Evolutionary conservation across 2,329 filamentous ascomycete species (phyloP).

Genomic region (Hymenoscyphus albidus): DNA sequence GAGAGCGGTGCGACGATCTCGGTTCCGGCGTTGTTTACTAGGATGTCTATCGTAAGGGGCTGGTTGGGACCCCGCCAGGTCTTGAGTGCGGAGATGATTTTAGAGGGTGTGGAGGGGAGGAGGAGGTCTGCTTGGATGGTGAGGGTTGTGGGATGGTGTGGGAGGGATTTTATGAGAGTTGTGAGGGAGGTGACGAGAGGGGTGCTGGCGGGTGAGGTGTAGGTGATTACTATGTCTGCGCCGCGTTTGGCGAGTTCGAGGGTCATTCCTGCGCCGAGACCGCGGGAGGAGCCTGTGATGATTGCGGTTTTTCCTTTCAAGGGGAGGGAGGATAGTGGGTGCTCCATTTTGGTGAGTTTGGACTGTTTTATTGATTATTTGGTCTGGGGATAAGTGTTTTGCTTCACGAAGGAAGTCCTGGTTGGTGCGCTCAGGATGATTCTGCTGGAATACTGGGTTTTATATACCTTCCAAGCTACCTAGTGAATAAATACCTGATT

Average conservation of each 20-base stretch:
- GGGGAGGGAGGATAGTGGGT: background rate
- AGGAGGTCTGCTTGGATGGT: background rate
- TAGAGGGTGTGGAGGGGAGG: background rate
- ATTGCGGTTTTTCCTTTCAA: slow-evolving; percentile 16
- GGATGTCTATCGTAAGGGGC: background rate
- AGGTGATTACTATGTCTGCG: slow-evolving; percentile 18
- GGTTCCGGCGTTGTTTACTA: background rate
- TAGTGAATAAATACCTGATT: background rate
- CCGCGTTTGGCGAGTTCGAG: slow-evolving; percentile 18
- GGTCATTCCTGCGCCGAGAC: slow-evolving; percentile 20
- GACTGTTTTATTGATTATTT: background rate
- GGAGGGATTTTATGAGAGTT: background rate
- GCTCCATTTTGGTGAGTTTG: too few relatives aligned
- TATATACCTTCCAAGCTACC: background rate
- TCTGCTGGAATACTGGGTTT: background rate
- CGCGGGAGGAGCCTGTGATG: slow-evolving; percentile 19
- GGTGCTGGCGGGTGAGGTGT: slow-evolving; percentile 6
- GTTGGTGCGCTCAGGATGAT: background rate
- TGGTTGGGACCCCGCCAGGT: background rate
- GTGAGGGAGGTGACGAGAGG: slow-evolving; percentile 6
- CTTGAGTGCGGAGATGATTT: background rate
- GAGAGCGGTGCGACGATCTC: background rate
- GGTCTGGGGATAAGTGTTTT: background rate
- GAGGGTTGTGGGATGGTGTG: background rate
- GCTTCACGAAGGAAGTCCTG: background rate